Base-by-base conservation (phyloP, 345 rosid genomes). In the Populus tremula region DNA sequence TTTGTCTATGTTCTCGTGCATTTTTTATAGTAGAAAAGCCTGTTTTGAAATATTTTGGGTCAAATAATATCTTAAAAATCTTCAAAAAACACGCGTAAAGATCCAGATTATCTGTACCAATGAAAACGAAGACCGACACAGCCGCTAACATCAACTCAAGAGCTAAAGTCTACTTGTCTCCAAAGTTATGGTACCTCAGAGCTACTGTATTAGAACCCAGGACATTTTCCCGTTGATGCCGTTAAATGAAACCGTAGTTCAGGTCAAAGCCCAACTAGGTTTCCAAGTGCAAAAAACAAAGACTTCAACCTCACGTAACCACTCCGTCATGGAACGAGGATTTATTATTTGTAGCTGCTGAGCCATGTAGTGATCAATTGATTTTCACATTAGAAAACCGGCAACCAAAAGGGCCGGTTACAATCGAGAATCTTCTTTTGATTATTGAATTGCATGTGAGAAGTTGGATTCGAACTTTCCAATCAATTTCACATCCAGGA, bases 301-400 rank as follows among this genome's bases (percentile, higher is more conserved):
- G 79, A 59, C 78, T 33, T 80, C 89, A 47, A 72, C 84, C 59
- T 84, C 90, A 1, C 85, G 89, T 3, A 89, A 91, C 81, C 2
- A 77, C 85, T 2, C 97, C 91, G 29, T 86, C 91, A 0, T 94
- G 98, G 98, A 91, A 90, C 72, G 98, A 93, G 63, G 98, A 94
- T 70, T 74, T 94, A 64, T 78, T 93, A 64, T 91, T 93, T 31
- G 94, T 91, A 0, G 94, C 91, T 0, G 97, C 97, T 33, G 99
- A 95, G 84, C 99, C 98, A 1, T 87, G 87, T 31, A 61, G 79
- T 18, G 94, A 94, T 33, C 85, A 89, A 6, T 67, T 93, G 16
- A 72, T 72, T 4, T 86, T 94, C 78, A 79, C 85, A 0, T 53
- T 94, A n/a, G 98, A 94, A 77, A 83, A 75, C 79, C 86, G 97